Evolutionary conservation across 768 basidiomycete species (phyloP).

Genomic region (Tylopilus rubrobrunneus): DNA sequence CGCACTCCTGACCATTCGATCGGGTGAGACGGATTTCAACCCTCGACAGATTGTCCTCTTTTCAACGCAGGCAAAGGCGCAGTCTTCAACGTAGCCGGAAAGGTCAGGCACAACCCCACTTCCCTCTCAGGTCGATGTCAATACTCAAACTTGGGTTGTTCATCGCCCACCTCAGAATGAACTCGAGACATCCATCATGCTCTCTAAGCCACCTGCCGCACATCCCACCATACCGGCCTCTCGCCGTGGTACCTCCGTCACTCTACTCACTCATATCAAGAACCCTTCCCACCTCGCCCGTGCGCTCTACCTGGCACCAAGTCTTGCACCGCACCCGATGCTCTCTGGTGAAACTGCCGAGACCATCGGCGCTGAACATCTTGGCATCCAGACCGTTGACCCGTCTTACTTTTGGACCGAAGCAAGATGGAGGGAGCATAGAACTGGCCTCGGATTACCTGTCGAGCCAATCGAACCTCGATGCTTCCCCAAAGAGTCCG

Average conservation of each 20-base stretch:
- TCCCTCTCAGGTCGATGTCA: not conserved
- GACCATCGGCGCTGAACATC: slow-evolving; percentile 44
- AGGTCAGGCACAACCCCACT: slow-evolving; percentile 42
- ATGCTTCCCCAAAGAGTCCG: slow-evolving; percentile 10
- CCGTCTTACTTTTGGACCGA: slow-evolving; percentile 78
- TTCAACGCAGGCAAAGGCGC: slow-evolving; percentile 82
- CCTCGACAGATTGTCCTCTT: slow-evolving; percentile 57
- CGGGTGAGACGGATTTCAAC: not conserved
- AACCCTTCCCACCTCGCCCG: slow-evolving; percentile 75
- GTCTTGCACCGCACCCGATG: slow-evolving; percentile 61
- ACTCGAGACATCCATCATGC: slow-evolving; percentile 77
- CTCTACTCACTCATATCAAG: slow-evolving; percentile 60
- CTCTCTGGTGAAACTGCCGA: slow-evolving; percentile 68
- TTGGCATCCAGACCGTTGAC: slow-evolving; percentile 60
- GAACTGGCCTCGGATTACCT: slow-evolving; percentile 68
- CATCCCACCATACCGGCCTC: slow-evolving; percentile 55
- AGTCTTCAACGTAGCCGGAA: slow-evolving; percentile 77
- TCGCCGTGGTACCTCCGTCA: slow-evolving; percentile 60
- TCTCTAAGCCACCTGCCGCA: slow-evolving; percentile 69
- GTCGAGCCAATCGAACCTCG: slow-evolving; percentile 37
- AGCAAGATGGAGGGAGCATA: slow-evolving; percentile 72
- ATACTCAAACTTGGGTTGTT: not conserved
- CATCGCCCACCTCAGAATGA: slow-evolving; percentile 52
- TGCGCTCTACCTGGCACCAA: slow-evolving; percentile 66
- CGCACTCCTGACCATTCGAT: not conserved